Base-by-base conservation (phyloP, 768 basidiomycete species). In the Trametes sanguinea region DNA sequence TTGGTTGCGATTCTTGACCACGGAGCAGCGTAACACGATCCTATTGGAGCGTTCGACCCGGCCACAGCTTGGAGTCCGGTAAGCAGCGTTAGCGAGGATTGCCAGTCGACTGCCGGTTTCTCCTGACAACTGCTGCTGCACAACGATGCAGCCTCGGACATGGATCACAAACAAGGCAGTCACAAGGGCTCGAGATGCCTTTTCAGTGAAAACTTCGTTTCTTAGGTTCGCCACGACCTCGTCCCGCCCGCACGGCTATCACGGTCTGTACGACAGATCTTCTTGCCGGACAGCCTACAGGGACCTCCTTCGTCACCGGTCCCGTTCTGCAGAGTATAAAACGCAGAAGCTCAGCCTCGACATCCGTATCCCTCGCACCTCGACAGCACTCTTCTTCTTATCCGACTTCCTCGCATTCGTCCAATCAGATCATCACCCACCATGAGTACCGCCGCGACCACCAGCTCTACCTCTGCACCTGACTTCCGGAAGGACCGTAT, bases 401-500 rank as follows among this genome's bases (percentile, higher is more conserved):
- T 17, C 27, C 27, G 4, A 3, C n/a, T 22, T 30, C 6, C 37
- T 17, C 52, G 17, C 11, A 11, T 14, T n/a, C 16, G 1, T 14
- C 17, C 35, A 6, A 3, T 42, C 33, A 32, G 51, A 16, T 32
- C n/a, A 17, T 7, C 37, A 16, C 4, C 42, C 50, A 35, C 40
- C 11, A 59, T 59, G 57, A 59, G 57, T 30, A 44, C 55, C 14
- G 8, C 45, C 6, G 6, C 44, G 50, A 9, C 33, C 37, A 5
- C 51, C 14, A 6, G 48, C 33, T 40, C 54, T 5, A n/a, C 43
- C 9, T 39, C 61, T 6, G 33, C 35, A 2, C 60, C 52, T 33
- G 44, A 43, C 5, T 33, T 37, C 2, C 57, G 57, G 42, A 54
- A 32, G 33, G 52, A 58, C 39, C 61, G 61, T 9, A 37, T 54